A percentile compares a stretch with the other conserved stretches of the same genome.
These are phyloP conservation scores for Fusarium algeriense DNA, from an alignment of 2,329 filamentous ascomycete genomes.

Conservation along the genomic window DNA sequence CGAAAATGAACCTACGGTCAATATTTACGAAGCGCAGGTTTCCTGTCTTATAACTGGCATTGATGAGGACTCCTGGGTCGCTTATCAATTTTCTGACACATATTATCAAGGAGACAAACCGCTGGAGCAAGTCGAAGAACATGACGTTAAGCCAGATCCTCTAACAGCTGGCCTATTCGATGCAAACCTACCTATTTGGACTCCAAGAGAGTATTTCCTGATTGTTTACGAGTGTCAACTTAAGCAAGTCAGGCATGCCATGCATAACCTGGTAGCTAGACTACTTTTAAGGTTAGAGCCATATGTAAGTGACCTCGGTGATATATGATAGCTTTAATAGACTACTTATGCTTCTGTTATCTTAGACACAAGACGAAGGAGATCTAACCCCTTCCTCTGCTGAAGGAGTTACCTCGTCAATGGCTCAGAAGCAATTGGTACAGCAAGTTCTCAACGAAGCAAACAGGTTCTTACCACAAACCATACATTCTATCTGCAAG, in stretches of 20 bases:
- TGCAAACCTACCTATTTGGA: neutral
- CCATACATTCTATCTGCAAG: neutral
- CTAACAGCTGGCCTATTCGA: neutral
- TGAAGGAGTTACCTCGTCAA: accelerated
- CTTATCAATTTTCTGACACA: neutral
- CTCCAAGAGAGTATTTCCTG: conserved; percentile 3
- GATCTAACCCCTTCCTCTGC: accelerated
- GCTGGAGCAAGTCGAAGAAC: neutral
- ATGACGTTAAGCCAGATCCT: neutral
- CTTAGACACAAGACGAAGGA: neutral
- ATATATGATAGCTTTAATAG: accelerated
- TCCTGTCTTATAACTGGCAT: neutral
- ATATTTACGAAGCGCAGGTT: neutral
- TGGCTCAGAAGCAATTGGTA: neutral
- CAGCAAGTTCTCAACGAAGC: neutral
- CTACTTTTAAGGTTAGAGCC: neutral
- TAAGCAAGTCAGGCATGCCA: conserved; percentile 1
- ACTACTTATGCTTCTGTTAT: neutral
- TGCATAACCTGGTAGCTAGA: neutral
- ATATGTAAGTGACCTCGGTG: neutral
- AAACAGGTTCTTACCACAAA: neutral
- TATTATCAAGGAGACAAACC: neutral
- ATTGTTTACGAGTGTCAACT: conserved; percentile 3
- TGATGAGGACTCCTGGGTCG: conserved; percentile 5
- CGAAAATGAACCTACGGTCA: neutral